Percentiles rank a stretch among this genome's conserved stretches.
Conservation (phyloP, 1,284 basidiomycete species). For the Apiotrichum brassicae region DNA sequence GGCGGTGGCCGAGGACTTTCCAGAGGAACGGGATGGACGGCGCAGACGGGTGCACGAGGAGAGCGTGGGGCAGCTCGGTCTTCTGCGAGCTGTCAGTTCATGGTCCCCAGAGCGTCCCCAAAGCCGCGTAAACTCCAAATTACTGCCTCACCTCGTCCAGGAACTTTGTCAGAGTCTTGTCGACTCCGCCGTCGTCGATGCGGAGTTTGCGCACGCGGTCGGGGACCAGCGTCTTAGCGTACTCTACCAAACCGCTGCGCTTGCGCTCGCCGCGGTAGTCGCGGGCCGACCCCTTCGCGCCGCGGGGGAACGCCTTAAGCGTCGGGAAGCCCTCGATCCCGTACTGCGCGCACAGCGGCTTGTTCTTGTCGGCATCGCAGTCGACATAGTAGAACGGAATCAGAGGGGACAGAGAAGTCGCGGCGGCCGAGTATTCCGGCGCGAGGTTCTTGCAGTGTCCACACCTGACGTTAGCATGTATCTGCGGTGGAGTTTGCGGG, state of each 20-base stretch:
- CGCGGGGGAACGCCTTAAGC: constrained; percentile 76
- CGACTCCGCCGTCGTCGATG: constrained; percentile 50
- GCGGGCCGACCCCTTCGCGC: constrained; percentile 58
- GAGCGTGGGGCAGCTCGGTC: constrained; percentile 56
- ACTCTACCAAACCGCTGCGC: constrained; percentile 67
- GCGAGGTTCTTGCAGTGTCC: constrained; percentile 78
- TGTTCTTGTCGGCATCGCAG: constrained; percentile 80
- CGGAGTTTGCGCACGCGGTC: constrained; percentile 59
- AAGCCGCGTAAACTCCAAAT: not conserved
- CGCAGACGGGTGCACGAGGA: constrained; percentile 64
- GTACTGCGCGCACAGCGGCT: constrained; percentile 71
- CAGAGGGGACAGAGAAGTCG: constrained; percentile 68
- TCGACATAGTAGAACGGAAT: constrained; percentile 85
- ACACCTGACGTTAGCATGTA: constrained; percentile 40
- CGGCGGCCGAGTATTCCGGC: constrained; percentile 79
- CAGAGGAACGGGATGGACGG: constrained; percentile 75
- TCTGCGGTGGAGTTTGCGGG: not conserved
- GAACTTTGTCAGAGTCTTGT: constrained; percentile 35
- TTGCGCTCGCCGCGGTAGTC: constrained; percentile 70
- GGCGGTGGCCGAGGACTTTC: constrained; percentile 74
- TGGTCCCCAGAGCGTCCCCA: too few relatives aligned
- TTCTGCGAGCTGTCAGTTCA: constrained; percentile 50
- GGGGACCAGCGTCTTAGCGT: constrained; percentile 67
- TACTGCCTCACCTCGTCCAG: constrained; percentile 35
- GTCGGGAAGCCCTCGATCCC: constrained; percentile 91